phyloP scores from a whole-genome alignment of 78 protist species.

The Tieghemostelium lacteum region DNA sequence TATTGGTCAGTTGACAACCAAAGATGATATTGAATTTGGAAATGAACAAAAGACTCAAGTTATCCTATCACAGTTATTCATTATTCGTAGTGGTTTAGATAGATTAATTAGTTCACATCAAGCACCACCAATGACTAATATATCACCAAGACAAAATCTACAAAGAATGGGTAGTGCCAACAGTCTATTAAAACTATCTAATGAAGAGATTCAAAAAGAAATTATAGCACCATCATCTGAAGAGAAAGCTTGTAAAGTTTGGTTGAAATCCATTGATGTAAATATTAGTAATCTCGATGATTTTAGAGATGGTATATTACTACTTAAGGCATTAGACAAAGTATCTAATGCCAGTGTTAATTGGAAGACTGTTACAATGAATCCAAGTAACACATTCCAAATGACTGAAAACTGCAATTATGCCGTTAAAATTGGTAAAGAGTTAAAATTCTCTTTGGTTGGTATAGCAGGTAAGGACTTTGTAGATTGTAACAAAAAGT shows the following conservation, averaged over 20 bases:
- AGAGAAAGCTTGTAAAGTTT: slow-evolving; percentile 64
- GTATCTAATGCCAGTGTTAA: slow-evolving; percentile 52
- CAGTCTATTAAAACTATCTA: no score
- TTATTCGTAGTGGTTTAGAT: slow-evolving; percentile 2
- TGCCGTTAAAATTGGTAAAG: slow-evolving; percentile 56
- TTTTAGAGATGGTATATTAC: slow-evolving; percentile 50
- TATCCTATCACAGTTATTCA: slow-evolving; percentile 32
- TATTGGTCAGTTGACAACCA: background rate
- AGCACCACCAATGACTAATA: no score
- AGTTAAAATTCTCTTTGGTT: slow-evolving; percentile 73
- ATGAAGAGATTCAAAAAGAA: no score
- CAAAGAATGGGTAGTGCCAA: no score
- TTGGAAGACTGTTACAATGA: slow-evolving; percentile 64
- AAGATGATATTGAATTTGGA: background rate
- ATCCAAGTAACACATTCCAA: slow-evolving; percentile 39
- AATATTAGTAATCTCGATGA: slow-evolving; percentile 42
- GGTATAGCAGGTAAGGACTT: slow-evolving; percentile 81
- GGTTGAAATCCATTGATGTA: slow-evolving; percentile 65
- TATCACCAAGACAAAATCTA: no score
- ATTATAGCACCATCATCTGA: slow-evolving; percentile 32
- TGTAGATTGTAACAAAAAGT: slow-evolving; percentile 68
- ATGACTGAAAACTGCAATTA: slow-evolving; percentile 83
- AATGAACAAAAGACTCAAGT: background rate
- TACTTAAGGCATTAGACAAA: slow-evolving; percentile 59
- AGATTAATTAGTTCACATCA: no score